Evolutionary conservation across 257 asterid genomes (phyloP).

Genomic region (Avicennia marina): DNA sequence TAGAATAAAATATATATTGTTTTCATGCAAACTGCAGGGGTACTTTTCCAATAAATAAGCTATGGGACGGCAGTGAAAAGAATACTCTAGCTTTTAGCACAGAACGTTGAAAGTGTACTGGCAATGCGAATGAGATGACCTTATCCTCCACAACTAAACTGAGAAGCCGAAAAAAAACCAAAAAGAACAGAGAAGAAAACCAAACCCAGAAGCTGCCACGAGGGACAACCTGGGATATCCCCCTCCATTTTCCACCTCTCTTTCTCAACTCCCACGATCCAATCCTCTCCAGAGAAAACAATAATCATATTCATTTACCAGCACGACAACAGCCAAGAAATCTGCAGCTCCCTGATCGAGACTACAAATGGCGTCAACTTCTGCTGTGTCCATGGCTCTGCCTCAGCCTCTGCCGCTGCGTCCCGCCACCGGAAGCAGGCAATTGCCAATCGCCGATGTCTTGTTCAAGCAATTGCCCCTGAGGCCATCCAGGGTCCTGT

Average conservation of each 20-base stretch:
- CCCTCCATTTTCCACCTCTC: constrained; percentile 21
- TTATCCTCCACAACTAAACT: constrained; percentile 39
- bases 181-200: no score
- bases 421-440: constrained; percentile 21
- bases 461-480: constrained; percentile 47
- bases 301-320: neutral
- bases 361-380: constrained; percentile 45
- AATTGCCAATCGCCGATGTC: constrained; percentile 17
- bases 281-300: neutral
- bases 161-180: no score
- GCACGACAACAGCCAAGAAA: constrained; percentile 9
- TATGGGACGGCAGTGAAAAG: no score
- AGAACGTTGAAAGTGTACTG: no score
- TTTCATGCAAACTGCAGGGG: no score
- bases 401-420: no score
- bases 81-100: no score
- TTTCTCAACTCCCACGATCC: constrained; percentile 2
- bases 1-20: no score
- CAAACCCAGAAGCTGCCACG: no score
- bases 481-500: constrained; percentile 10
- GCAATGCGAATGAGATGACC: constrained; percentile 40
- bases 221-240: constrained; percentile 15
- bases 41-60: no score
- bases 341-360: constrained; percentile 1
- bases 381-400: constrained; percentile 49